A percentile compares a stretch with the other conserved stretches of the same genome.
phyloP scores from a whole-genome alignment of 306 rosid genomes.

The Lathyrus oleraceus region DNA sequence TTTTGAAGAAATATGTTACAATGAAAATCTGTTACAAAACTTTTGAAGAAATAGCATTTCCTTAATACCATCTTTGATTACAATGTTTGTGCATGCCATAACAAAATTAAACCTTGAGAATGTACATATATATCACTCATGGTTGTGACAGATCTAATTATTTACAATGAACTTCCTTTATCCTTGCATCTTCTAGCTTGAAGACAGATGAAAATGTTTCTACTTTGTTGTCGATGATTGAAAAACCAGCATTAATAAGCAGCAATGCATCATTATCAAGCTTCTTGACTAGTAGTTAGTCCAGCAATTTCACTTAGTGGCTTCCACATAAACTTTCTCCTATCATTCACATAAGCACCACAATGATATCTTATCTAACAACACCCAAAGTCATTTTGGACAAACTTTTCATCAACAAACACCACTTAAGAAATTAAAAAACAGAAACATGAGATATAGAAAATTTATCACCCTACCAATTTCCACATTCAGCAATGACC shows the following conservation, averaged over 20 bases:
- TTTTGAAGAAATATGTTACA: conserved; percentile 14
- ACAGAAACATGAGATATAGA: not conserved
- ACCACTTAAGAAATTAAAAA: too few relatives aligned
- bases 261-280: conserved; percentile 32
- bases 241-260: not conserved
- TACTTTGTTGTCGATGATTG: not conserved
- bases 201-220: not conserved
- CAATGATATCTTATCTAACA: not conserved
- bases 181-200: not conserved
- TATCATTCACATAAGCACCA: conserved; percentile 29
- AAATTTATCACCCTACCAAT: conserved; percentile 52
- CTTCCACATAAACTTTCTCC: conserved; percentile 89
- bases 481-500: conserved; percentile 95
- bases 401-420: too few relatives aligned
- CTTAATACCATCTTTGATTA: conserved; percentile 22
- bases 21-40: not conserved
- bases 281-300: conserved; percentile 43
- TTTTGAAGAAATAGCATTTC: conserved; percentile 23
- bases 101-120: conserved; percentile 34
- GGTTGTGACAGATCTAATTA: conserved; percentile 35
- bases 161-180: conserved; percentile 37
- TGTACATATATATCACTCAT: conserved; percentile 18
- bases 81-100: conserved; percentile 12
- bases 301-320: conserved; percentile 87
- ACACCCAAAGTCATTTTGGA: not conserved